Evolutionary conservation across 768 basidiomycete genomes (phyloP).

Genomic region (Tricholoma saponaceum): DNA sequence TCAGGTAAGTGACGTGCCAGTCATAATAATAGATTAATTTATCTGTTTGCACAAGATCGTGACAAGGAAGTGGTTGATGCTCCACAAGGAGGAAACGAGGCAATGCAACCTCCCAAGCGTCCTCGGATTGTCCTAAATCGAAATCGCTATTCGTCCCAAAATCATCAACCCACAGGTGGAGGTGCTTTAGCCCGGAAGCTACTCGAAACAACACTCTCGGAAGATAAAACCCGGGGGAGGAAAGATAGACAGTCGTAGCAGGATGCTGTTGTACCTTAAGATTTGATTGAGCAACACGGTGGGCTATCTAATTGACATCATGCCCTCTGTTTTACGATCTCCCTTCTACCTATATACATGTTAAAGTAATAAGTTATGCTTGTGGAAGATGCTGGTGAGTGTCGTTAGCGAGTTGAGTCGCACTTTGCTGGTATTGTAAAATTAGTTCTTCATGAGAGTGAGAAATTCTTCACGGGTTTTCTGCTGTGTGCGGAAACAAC

Average conservation of each 20-base stretch:
- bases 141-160: constrained; percentile 39
- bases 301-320: constrained; percentile 2
- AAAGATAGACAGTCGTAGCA: constrained; percentile 39
- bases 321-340: neutral
- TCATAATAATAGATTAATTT: neutral
- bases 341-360: constrained; percentile 8
- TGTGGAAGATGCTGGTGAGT: constrained; percentile 15
- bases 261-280: constrained; percentile 12
- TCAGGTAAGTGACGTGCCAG: constrained; percentile 46
- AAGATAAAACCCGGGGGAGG: constrained; percentile 53
- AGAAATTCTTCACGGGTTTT: constrained; percentile 98
- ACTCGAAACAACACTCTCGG: constrained; percentile 55
- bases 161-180: constrained; percentile 17
- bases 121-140: constrained; percentile 47
- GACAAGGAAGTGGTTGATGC: constrained; percentile 50
- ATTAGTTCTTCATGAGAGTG: constrained; percentile 64
- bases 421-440: constrained; percentile 9
- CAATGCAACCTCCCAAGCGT: constrained; percentile 51
- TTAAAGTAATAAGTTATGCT: constrained; percentile 21
- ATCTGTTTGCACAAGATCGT: constrained; percentile 42
- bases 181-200: constrained; percentile 50
- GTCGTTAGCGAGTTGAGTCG: constrained; percentile 24
- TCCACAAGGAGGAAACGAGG: constrained; percentile 29
- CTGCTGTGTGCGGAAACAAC: constrained; percentile 97
- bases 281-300: constrained; percentile 5